Conservation (phyloP, 305 asterid species). For the Solanum aculeatissimum region DNA sequence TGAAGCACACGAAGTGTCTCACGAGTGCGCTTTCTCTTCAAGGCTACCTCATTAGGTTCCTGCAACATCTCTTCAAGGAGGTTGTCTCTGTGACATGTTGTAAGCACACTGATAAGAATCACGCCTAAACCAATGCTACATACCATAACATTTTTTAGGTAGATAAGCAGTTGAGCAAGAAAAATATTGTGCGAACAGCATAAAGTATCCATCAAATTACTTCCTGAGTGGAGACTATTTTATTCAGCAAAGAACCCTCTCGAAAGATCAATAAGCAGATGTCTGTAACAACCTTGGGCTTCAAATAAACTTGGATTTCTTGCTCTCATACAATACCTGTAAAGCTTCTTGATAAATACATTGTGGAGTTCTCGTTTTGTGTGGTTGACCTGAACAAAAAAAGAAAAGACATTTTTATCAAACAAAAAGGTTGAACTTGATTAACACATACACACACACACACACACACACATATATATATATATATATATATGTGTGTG, state of each 20-base stretch:
- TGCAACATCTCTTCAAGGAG: conserved; percentile 72
- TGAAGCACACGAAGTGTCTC: conserved; percentile 68
- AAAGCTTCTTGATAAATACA: conserved; percentile 75
- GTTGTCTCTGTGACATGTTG: conserved; percentile 43
- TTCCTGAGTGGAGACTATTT: neutral
- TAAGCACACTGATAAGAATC: conserved; percentile 13
- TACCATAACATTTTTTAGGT: neutral
- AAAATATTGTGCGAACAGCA: neutral
- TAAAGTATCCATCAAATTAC: neutral
- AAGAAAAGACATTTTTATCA: neutral
- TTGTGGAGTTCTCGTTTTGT: conserved; percentile 94
- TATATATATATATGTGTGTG: no score
- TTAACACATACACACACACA: neutral
- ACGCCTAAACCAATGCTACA: neutral
- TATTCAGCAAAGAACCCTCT: neutral
- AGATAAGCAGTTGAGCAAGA: neutral
- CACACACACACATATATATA: no score
- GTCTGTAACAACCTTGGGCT: neutral
- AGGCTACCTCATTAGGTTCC: conserved; percentile 74
- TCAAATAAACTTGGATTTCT: neutral
- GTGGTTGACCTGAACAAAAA: conserved; percentile 68
- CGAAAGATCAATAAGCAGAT: neutral
- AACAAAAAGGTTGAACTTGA: neutral
- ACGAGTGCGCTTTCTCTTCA: conserved; percentile 65
- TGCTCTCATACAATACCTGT: conserved; percentile 45